A percentile compares a stretch with the other conserved stretches of the same genome.
Evolutionary conservation across 352 stramenopile genomes (phyloP).

Genomic region (Globisporangium paroecandrum): DNA sequence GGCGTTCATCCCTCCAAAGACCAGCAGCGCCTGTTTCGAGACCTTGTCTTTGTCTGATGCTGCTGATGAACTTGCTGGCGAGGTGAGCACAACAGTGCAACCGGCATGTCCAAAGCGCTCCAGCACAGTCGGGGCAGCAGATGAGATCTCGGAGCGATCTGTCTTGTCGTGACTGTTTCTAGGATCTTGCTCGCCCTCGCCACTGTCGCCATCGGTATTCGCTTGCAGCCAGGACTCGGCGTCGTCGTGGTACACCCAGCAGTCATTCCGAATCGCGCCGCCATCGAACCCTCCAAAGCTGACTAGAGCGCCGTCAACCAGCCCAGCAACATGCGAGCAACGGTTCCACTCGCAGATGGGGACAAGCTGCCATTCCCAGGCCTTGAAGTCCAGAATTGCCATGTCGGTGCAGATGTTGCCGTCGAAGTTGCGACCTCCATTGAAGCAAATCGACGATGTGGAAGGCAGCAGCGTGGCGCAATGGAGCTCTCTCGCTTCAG

Average conservation of each 20-base stretch:
- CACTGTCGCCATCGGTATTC: neutral
- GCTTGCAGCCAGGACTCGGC: constrained; percentile 40
- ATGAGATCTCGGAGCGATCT: constrained; percentile 9
- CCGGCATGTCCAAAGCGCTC: constrained; percentile 45
- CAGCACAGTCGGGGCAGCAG: neutral
- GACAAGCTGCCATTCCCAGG: constrained; percentile 51
- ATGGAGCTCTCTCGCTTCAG: constrained; percentile 51
- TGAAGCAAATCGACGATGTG: constrained; percentile 32
- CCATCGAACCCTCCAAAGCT: constrained; percentile 62
- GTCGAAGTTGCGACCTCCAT: constrained; percentile 44
- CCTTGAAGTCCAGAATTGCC: constrained; percentile 32
- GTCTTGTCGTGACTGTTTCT: constrained; percentile 2
- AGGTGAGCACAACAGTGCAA: constrained; percentile 2
- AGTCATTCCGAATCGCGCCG: constrained; percentile 37
- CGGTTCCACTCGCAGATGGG: constrained; percentile 55
- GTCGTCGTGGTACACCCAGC: constrained; percentile 42
- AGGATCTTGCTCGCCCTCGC: neutral
- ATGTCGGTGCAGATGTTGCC: constrained; percentile 60
- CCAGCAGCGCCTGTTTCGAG: constrained; percentile 23
- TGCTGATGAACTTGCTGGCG: neutral
- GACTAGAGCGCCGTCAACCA: constrained; percentile 27
- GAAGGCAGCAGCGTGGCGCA: constrained; percentile 23
- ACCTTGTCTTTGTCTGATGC: neutral
- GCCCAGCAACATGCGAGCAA: constrained; percentile 37
- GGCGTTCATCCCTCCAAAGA: constrained; percentile 63